phyloP scores from a whole-genome alignment of 2,329 filamentous ascomycete genomes.

The Colletotrichum sp. region DNA sequence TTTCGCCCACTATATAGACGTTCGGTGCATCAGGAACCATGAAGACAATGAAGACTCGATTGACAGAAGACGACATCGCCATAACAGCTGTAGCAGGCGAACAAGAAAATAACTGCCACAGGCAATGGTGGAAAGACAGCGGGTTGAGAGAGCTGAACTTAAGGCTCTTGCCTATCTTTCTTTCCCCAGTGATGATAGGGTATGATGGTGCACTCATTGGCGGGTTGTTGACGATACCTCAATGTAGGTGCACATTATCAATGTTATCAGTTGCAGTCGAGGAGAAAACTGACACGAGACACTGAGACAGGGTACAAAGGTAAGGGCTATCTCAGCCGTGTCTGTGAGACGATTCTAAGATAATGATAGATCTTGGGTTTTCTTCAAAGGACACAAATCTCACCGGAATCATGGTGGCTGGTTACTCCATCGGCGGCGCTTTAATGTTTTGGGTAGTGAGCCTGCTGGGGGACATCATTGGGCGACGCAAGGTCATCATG shows the following conservation, averaged over 20 bases:
- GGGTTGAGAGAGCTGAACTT: background rate
- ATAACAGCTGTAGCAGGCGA: background rate
- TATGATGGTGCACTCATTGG: background rate
- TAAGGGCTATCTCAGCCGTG: background rate
- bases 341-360: background rate
- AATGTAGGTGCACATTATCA: background rate
- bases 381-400: background rate
- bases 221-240: background rate
- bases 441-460: background rate
- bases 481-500: background rate
- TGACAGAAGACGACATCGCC: background rate
- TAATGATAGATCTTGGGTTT: background rate
- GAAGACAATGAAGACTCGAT: background rate
- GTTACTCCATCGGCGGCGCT: background rate
- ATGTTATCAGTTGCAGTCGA: background rate
- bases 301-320: background rate
- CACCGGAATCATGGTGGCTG: background rate
- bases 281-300: background rate
- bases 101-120: background rate
- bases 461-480: background rate
- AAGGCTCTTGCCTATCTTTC: background rate
- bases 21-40: background rate
- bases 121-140: background rate
- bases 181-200: background rate
- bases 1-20: background rate